phyloP scores from a whole-genome alignment of 805 yeast genomes.

The Wickerhamomyces silvicola region DNA sequence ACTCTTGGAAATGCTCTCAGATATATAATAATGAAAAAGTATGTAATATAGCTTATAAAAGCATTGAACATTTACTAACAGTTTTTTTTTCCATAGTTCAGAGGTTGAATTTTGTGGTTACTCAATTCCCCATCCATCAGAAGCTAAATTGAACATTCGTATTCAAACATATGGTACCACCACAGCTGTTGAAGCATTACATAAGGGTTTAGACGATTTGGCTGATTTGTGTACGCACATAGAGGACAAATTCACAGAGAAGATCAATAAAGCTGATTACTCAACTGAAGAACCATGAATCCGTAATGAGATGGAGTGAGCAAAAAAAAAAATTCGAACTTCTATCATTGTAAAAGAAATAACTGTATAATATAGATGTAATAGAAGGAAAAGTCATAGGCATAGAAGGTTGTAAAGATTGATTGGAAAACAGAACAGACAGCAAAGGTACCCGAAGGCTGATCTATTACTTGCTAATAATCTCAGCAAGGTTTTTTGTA shows the following conservation, averaged over 20 bases:
- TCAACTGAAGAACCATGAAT: slow-evolving; percentile 41
- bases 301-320: too few species aligned
- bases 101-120: slow-evolving; percentile 98
- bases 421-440: too few species aligned
- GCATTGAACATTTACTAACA: slow-evolving; percentile 5
- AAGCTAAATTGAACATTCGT: slow-evolving; percentile 79
- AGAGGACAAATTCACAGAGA: slow-evolving; percentile 70
- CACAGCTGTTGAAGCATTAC: slow-evolving; percentile 89
- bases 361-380: too few species aligned
- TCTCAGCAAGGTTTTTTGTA: too few species aligned
- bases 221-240: slow-evolving; percentile 76
- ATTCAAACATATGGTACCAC: slow-evolving; percentile 85
- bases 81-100: slow-evolving; percentile 37
- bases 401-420: too few species aligned
- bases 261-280: slow-evolving; percentile 51
- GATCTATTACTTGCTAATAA: too few species aligned
- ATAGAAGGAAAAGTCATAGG: too few species aligned
- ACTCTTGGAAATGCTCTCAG: slow-evolving; percentile 92
- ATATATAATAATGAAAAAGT: slow-evolving; percentile 90
- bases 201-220: slow-evolving; percentile 84
- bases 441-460: too few species aligned
- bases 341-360: too few species aligned
- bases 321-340: too few species aligned
- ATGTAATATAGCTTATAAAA: slow-evolving; percentile 6
- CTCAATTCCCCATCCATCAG: slow-evolving; percentile 97